Evolutionary conservation across 805 yeast genomes (phyloP), one percentile per base, ranked within the genome.

Genomic region (Starmerella cellae): DNA sequence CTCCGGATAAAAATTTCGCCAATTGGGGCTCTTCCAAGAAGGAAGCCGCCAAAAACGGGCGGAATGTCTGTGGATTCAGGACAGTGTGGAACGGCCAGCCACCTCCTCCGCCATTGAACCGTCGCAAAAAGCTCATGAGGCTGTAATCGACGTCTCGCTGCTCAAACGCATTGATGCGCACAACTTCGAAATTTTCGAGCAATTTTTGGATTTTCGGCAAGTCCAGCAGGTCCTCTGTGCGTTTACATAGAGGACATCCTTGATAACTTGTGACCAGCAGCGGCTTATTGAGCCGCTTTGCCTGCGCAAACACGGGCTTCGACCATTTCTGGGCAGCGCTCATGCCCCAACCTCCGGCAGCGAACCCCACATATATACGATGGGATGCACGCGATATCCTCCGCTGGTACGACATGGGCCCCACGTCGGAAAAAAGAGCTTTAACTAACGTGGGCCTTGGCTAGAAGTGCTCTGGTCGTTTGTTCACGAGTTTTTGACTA

Each of bases 71-170:
- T 2, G 67, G 67, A 1, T 56, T 53, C 39, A 63, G 51, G 46
- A 63, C 61, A 3, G 58, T 64, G 44, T 62, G 63, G 34, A 63
- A 47, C 4, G 67, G 67, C 67, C 67, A 63, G 17, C 67, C 67
- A 11, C 65, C 62, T 1, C 53, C 54, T n/a, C 63, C 63, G 16
- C 49, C 45, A 10, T 58, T 51, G 3, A 58, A 62, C 28, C 40
- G 32, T 50, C 63, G 67, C 29, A 63, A 47, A 42, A 56, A 64
- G 55, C 57, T 52, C 60, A 57, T 60, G 45, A 64, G 61, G 8
- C 62, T 58, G n/a, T 58, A 47, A 39, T 63, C 67, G 20, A 64
- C 45, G 43, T 60, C 68, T n/a, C 66, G 66, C n/a, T 63, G 55
- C 38, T 59, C 62, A 38, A 62, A 66, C 27, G 61, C 54, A 41